Percentiles rank a stretch among this genome's conserved stretches.
Conservation (phyloP, 495 filamentous ascomycete species). For the Trichoderma virens region DNA sequence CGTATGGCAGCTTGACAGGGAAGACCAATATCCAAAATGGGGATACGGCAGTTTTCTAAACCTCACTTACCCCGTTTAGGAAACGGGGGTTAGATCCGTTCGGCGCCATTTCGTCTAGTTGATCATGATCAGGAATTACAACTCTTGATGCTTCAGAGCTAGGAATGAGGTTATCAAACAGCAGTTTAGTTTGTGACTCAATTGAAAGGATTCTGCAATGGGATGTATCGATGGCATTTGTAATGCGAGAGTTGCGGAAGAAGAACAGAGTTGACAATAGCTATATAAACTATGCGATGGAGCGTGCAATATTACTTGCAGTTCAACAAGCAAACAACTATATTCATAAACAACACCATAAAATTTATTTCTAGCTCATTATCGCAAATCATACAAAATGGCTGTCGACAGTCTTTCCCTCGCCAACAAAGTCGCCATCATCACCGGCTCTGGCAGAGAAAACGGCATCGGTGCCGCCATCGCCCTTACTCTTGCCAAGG, state of each 20-base stretch:
- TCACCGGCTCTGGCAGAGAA: constrained; percentile 39
- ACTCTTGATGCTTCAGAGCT: not conserved
- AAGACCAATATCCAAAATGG: not conserved
- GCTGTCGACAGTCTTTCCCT: constrained; percentile 25
- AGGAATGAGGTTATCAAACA: not conserved
- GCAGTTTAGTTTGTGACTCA: not conserved
- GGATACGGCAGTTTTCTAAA: not conserved
- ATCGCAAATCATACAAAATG: too few relatives aligned
- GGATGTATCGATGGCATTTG: too few relatives aligned
- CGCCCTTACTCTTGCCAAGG: constrained; percentile 28
- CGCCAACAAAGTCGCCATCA: constrained; percentile 39
- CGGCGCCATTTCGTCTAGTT: not conserved
- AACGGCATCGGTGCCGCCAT: constrained; percentile 42
- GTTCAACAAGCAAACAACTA: too few relatives aligned
- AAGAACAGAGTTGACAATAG: too few relatives aligned
- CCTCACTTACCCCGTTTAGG: not conserved
- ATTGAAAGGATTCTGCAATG: not conserved
- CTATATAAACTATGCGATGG: too few relatives aligned
- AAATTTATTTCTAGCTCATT: too few relatives aligned
- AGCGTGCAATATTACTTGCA: too few relatives aligned
- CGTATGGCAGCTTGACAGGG: not conserved
- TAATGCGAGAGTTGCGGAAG: too few relatives aligned
- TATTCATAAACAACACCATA: too few relatives aligned
- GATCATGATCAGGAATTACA: not conserved
- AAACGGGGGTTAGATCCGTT: not conserved